A percentile compares a stretch with the other conserved stretches of the same genome.
phyloP scores from a whole-genome alignment of 768 basidiomycete genomes.

The Tulasnella sp. region DNA sequence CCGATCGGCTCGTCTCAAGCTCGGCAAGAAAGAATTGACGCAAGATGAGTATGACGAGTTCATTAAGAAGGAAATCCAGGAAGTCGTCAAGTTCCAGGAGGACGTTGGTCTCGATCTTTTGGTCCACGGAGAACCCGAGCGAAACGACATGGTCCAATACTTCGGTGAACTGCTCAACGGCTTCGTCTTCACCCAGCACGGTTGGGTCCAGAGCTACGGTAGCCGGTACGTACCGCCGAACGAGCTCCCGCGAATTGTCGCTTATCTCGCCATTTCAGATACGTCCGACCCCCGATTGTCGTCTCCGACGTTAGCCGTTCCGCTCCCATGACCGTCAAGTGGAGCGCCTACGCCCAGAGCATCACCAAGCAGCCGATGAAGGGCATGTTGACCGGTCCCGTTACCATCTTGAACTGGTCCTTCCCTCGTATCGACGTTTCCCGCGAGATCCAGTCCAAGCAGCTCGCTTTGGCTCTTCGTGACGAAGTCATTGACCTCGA shows the following conservation, averaged over 20 bases:
- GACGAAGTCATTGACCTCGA: slow-evolving; percentile 98
- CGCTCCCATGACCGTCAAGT: slow-evolving; percentile 89
- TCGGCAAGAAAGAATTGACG: slow-evolving; percentile 86
- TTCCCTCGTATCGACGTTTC: slow-evolving; percentile 99
- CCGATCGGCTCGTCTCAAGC: slow-evolving; percentile 91
- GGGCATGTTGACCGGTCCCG: slow-evolving; percentile 98
- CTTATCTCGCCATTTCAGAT: slow-evolving; percentile 44
- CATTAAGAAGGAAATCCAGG: slow-evolving; percentile 96
- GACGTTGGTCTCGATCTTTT: slow-evolving; percentile 91
- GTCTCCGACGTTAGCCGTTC: slow-evolving; percentile 96
- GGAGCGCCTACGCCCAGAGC: slow-evolving; percentile 96
- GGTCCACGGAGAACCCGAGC: slow-evolving; percentile 98
- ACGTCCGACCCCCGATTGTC: slow-evolving; percentile 97
- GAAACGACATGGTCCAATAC: slow-evolving; percentile 99
- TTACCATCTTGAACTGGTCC: slow-evolving; percentile 99
- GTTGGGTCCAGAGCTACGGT: slow-evolving; percentile 99
- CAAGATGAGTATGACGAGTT: slow-evolving; percentile 88
- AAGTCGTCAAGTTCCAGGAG: slow-evolving; percentile 95
- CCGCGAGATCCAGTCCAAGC: slow-evolving; percentile 95
- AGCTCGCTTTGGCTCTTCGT: slow-evolving; percentile 94
- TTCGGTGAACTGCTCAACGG: slow-evolving; percentile 94
- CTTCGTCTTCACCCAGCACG: slow-evolving; percentile 98
- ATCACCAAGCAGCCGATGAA: slow-evolving; percentile 94
- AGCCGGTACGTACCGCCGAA: slow-evolving; percentile 63
- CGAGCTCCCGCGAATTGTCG: slow-evolving; percentile 22